Evolutionary conservation across 2,329 filamentous ascomycete species (phyloP), one percentile per base, ranked within the genome.

Genomic region (Penicillium sp.): DNA sequence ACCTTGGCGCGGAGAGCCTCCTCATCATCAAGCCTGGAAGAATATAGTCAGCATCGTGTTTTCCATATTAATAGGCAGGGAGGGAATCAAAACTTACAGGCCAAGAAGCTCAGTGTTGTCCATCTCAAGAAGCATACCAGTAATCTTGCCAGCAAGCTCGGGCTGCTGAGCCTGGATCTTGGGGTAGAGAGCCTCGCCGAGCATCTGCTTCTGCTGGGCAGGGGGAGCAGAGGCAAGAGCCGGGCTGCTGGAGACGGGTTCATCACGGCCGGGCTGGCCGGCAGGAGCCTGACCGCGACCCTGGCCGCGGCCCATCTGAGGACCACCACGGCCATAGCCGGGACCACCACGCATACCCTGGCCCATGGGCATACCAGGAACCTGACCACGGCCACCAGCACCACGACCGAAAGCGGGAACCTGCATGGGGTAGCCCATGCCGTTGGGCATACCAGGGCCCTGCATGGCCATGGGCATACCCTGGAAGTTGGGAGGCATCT

Each of bases 121-220:
- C 93, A 98, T 98, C 81, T 98, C 93, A 63, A 98, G 76, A 64
- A 98, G 86, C 93, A 98, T 98, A 75, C 93, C 93, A 52, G 93
- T 98, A 72, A 98, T 97, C 85, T 98, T 98, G 69, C 93, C 93
- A 54, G 93, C 93, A 65, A 98, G 80, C 64, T 96, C 90, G 50
- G 89, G 87, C 77, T 98, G 93, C 74, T 95, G 85, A 59, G 82
- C 83, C 72, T 90, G 84, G 65, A 98, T 97, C 86, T 97, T 98
- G 68, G 93, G 93, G 81, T 97, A 98, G 62, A 98, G 86, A 61
- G 89, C 85, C 77, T 98, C 93, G 70, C 93, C 93, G 45, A 98
- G 84, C 73, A 97, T 88, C 80, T 98, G 93, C 84, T 98, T 98
- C 80, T 97, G 93, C 76, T 95, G 88, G 40, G 79, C 78, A 31